Evolutionary conservation across 2,329 filamentous ascomycete genomes (phyloP).

Genomic region (Fusarium bulbicola): DNA sequence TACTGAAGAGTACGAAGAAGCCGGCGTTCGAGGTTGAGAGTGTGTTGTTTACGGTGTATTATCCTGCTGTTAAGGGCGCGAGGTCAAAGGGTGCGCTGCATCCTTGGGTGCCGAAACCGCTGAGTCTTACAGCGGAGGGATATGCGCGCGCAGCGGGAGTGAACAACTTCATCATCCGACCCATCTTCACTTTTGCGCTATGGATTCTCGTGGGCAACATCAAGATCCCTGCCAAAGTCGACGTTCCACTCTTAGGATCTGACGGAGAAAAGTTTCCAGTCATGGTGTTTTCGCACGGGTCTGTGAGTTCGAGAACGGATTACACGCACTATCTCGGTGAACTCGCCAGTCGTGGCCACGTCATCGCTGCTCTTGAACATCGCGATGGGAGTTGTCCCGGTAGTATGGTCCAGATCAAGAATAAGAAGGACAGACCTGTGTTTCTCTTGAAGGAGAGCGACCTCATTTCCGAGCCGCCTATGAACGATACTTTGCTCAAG

Average conservation of each 20-base stretch:
- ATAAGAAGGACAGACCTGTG: conserved; percentile 42
- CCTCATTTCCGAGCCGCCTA: conserved; percentile 42
- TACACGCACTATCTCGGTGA: conserved; percentile 62
- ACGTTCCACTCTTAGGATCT: conserved; percentile 51
- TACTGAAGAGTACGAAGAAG: conserved; percentile 47
- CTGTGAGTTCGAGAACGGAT: conserved; percentile 59
- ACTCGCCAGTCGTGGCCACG: conserved; percentile 58
- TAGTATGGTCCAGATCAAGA: conserved; percentile 49
- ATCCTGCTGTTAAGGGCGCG: conserved; percentile 50
- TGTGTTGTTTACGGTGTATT: conserved; percentile 61
- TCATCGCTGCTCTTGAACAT: conserved; percentile 62
- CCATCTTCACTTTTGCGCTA: conserved; percentile 54
- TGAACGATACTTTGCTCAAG: conserved; percentile 53
- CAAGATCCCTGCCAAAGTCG: conserved; percentile 58
- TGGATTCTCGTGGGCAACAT: conserved; percentile 54
- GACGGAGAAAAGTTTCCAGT: conserved; percentile 50
- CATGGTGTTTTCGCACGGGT: conserved; percentile 62
- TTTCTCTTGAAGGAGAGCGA: conserved; percentile 51
- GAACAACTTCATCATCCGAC: conserved; percentile 54
- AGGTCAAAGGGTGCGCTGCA: conserved; percentile 46
- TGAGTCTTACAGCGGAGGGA: conserved; percentile 56
- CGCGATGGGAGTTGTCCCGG: conserved; percentile 62
- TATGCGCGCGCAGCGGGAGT: conserved; percentile 57
- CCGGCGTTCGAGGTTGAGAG: conserved; percentile 58
- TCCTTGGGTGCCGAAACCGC: conserved; percentile 55